phyloP scores from a whole-genome alignment of 768 basidiomycete genomes.

The Amanita rubescens region DNA sequence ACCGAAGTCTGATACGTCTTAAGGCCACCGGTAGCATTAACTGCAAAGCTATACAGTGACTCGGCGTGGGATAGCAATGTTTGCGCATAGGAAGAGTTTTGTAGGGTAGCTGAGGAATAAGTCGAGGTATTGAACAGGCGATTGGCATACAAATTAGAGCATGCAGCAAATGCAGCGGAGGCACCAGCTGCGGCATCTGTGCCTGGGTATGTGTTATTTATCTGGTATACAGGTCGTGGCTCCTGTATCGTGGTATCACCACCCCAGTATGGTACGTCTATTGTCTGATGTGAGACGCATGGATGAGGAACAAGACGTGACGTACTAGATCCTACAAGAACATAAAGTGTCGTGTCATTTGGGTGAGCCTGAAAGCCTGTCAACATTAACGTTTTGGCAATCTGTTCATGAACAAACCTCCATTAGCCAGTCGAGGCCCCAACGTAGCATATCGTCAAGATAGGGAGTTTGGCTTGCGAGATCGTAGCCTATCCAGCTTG shows the following conservation, averaged over 20 bases:
- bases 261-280: slow-evolving; percentile 85
- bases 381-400: background rate
- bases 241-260: slow-evolving; percentile 72
- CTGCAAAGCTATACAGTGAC: slow-evolving; percentile 70
- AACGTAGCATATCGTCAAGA: slow-evolving; percentile 85
- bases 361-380: slow-evolving; percentile 65
- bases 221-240: slow-evolving; percentile 68
- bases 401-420: slow-evolving; percentile 41
- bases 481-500: slow-evolving; percentile 56
- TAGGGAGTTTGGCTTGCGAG: slow-evolving; percentile 82
- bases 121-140: slow-evolving; percentile 42
- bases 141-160: slow-evolving; percentile 72
- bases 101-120: slow-evolving; percentile 56
- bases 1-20: slow-evolving; percentile 65
- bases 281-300: slow-evolving; percentile 30
- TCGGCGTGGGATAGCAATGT: slow-evolving; percentile 68
- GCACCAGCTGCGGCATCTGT: slow-evolving; percentile 85
- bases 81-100: slow-evolving; percentile 65
- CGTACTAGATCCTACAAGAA: slow-evolving; percentile 66
- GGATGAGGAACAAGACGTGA: slow-evolving; percentile 1
- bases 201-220: slow-evolving; percentile 76
- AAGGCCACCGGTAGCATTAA: slow-evolving; percentile 53
- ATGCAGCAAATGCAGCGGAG: slow-evolving; percentile 83
- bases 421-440: slow-evolving; percentile 90
- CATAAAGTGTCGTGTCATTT: slow-evolving; percentile 58